A percentile compares a stretch with the other conserved stretches of the same genome.
phyloP scores from a whole-genome alignment of 805 yeast species.

The Metschnikowia cubensis region DNA sequence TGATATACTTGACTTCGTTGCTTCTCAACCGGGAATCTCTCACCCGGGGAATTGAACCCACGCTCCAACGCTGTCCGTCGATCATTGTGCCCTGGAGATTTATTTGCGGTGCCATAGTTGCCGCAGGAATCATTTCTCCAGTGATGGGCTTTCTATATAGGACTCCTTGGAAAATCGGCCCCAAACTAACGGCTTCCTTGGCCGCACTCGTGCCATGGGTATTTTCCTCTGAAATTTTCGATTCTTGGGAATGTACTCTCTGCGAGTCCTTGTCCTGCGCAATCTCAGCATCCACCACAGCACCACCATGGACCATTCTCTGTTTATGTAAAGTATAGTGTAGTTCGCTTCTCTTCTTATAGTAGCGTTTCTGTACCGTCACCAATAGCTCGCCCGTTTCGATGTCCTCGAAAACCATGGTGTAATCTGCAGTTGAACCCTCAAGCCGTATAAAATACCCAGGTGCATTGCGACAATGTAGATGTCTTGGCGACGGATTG shows the following conservation, averaged over 20 bases:
- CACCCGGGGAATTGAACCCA: constrained; percentile 45
- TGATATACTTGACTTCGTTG: constrained; percentile 26
- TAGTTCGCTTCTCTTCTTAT: constrained; percentile 2
- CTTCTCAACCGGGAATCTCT: constrained; percentile 16
- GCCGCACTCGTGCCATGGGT: too few species aligned
- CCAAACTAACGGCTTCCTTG: background rate
- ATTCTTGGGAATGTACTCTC: background rate
- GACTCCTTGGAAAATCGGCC: background rate
- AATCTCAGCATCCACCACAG: background rate
- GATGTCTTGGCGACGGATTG: constrained; percentile 59
- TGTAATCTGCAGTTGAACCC: constrained; percentile 2
- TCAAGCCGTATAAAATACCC: constrained; percentile 46
- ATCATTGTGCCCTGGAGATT: constrained; percentile 6
- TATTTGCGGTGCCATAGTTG: constrained; percentile 8
- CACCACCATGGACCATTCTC: constrained; percentile 7
- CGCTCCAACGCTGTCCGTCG: constrained; percentile 17
- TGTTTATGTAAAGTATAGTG: constrained; percentile 4
- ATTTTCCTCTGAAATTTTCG: background rate
- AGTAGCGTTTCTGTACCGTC: constrained; percentile 5
- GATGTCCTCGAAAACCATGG: constrained; percentile 15
- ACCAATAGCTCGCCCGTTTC: constrained; percentile 14
- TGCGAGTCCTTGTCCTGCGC: background rate
- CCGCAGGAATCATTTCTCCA: constrained; percentile 5
- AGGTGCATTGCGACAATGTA: constrained; percentile 58
- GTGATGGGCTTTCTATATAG: constrained; percentile 8